Base-by-base conservation (phyloP, 192 early-diverging fungal genomes). In the Backusella morwellensis region DNA sequence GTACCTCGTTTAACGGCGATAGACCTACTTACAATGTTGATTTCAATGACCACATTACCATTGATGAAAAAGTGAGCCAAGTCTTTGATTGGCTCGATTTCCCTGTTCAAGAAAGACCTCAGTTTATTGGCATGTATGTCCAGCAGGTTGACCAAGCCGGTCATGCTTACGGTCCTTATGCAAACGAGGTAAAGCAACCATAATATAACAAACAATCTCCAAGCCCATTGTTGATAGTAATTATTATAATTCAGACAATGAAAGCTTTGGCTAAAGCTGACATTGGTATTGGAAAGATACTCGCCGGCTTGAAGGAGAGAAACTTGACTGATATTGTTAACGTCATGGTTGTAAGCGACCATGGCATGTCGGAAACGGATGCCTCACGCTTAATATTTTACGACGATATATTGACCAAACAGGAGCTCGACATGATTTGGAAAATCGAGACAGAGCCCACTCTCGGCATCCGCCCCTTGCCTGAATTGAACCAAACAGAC, bases 81-180 rank as follows among this genome's bases (percentile, higher is more conserved):
- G 70, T 93, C 2, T 75, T 94, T 35, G 82, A 85, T 34, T 98
- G 97, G 97, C 72, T 98, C 19, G 93, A 95, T 75, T 75, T 92
- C 52, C 92, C 95, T 23, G 35, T 87, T 1, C 81, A 87, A 21
- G 81, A 87, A 32, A 88, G 97, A n/a, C 96, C 97, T 1, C 82
- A 88, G 7, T 88, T 97, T 42, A 79, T 97, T 73, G 88, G 91
- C 0, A 80, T 92, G 2, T 98, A 98, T 72, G 86, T 94, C 35
- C 89, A 91, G 3, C 90, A 95, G 52, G 88, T 97, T 19, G 97
- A 98, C 80, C 72, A 81, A 47, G 87, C 87, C 0, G 97, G 95
- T 6, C 97, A 98, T 77, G 59, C 40, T 26, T 85, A 80, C 78
- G 96, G 96, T 1, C 93, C 92, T 0, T 87, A 96, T 54, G 85